Conservation (phyloP, 345 rosid species). For the Ceriops zippeliana region DNA sequence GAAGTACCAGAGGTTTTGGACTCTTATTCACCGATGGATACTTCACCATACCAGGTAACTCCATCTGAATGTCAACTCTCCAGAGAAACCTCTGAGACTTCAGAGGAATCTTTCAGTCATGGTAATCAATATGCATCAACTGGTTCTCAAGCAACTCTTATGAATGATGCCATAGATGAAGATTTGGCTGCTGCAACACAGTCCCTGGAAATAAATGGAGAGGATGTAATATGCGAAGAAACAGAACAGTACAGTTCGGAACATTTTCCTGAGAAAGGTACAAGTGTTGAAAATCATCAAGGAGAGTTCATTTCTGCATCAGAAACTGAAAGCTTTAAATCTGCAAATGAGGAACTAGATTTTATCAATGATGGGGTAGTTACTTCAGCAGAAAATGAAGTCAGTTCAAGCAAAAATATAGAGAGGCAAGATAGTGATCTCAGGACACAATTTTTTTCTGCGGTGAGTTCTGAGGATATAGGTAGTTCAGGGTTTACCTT, state of each 20-base stretch:
- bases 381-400: conserved; percentile 58
- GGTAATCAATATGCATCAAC: conserved; percentile 27
- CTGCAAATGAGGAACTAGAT: conserved; percentile 83
- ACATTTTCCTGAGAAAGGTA: conserved; percentile 26
- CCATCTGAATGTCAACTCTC: conserved; percentile 33
- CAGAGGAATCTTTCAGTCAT: conserved; percentile 50
- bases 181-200: conserved; percentile 58
- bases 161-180: conserved; percentile 47
- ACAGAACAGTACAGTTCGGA: conserved; percentile 33
- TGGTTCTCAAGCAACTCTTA: conserved; percentile 32
- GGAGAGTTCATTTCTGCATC: conserved; percentile 57
- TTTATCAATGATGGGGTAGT: conserved; percentile 40
- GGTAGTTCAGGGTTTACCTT: conserved; percentile 65
- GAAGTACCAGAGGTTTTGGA: conserved; percentile 57
- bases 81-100: conserved; percentile 53
- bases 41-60: conserved; percentile 62
- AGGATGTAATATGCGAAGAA: conserved; percentile 24
- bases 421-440: conserved; percentile 47
- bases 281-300: conserved; percentile 35
- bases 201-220: conserved; percentile 58
- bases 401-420: conserved; percentile 45
- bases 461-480: conserved; percentile 33
- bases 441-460: conserved; percentile 28
- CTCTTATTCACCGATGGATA: conserved; percentile 81
- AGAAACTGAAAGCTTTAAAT: conserved; percentile 86